Percentiles rank a stretch among this genome's conserved stretches.
phyloP scores from a whole-genome alignment of 2,329 filamentous ascomycete genomes.

The Sporothrix brunneoviolacea region DNA sequence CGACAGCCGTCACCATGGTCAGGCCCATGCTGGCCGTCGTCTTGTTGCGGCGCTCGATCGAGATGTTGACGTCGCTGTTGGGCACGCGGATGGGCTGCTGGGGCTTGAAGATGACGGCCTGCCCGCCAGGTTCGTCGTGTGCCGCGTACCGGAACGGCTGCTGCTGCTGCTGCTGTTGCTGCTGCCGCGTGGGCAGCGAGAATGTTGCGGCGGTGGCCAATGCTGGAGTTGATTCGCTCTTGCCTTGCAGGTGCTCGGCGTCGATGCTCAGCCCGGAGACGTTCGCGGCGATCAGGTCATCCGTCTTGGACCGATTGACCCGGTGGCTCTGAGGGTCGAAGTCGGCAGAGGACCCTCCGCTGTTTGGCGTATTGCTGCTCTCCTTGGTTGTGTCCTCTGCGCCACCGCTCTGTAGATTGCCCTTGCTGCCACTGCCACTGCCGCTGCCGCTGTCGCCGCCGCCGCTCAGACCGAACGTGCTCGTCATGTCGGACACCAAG shows the following conservation, averaged over 20 bases:
- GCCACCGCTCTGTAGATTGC: slow-evolving; percentile 26
- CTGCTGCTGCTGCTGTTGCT: not conserved
- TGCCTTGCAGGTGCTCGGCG: not conserved
- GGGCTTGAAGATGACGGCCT: slow-evolving; percentile 73
- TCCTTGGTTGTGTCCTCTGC: too few species aligned
- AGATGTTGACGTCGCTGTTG: slow-evolving; percentile 82
- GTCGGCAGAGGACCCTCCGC: not conserved
- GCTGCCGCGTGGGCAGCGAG: not conserved
- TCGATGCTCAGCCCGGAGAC: not conserved
- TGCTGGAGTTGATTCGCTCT: slow-evolving; percentile 5
- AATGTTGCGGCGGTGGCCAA: not conserved
- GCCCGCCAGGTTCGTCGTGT: slow-evolving; percentile 49
- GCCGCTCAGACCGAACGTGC: not conserved
- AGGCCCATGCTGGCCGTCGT: slow-evolving; percentile 69
- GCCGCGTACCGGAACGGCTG: slow-evolving; percentile 8
- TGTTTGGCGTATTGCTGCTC: too few species aligned
- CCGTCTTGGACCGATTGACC: not conserved
- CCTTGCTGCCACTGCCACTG: slow-evolving; percentile 3
- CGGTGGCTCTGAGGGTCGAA: not conserved
- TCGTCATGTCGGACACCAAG: slow-evolving; percentile 48
- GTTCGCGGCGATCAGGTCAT: not conserved
- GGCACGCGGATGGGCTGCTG: slow-evolving; percentile 60
- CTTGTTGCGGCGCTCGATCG: slow-evolving; percentile 79
- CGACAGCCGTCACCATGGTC: slow-evolving; percentile 86
- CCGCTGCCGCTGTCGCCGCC: not conserved